phyloP scores from a whole-genome alignment of 2,329 filamentous ascomycete species.

The Pseudogymnoascus destructans region DNA sequence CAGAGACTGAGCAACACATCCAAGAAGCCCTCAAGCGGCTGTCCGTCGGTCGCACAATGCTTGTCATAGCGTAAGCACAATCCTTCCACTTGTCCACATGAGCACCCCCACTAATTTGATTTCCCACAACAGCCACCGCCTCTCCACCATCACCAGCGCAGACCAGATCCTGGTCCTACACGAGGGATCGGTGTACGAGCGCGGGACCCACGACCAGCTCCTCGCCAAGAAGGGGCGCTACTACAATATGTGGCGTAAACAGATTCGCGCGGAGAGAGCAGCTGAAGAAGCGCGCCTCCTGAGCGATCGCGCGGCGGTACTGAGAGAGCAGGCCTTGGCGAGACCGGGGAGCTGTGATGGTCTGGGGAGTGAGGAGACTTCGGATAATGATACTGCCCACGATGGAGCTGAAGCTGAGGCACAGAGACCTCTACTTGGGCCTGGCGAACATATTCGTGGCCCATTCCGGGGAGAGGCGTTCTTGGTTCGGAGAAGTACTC shows the following conservation, averaged over 20 bases:
- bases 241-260: constrained; percentile 74
- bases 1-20: constrained; percentile 86
- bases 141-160: constrained; percentile 83
- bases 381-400: not conserved
- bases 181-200: constrained; percentile 63
- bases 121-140: constrained; percentile 45
- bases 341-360: not conserved
- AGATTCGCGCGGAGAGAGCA: constrained; percentile 64
- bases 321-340: constrained; percentile 19
- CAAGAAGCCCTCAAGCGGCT: constrained; percentile 74
- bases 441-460: not conserved
- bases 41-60: constrained; percentile 73
- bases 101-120: not conserved
- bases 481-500: not conserved
- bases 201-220: constrained; percentile 66
- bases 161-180: constrained; percentile 78
- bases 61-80: constrained; percentile 71
- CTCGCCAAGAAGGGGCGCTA: constrained; percentile 60
- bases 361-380: not conserved
- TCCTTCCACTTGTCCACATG: constrained; percentile 15
- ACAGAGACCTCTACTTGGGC: not conserved
- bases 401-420: not conserved
- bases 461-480: not conserved
- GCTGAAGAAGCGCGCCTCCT: constrained; percentile 39
- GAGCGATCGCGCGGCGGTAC: constrained; percentile 23